These are phyloP conservation scores for Cladophialophora carrionii DNA, from an alignment of 2,329 filamentous ascomycete species.

Conservation along the genomic window DNA sequence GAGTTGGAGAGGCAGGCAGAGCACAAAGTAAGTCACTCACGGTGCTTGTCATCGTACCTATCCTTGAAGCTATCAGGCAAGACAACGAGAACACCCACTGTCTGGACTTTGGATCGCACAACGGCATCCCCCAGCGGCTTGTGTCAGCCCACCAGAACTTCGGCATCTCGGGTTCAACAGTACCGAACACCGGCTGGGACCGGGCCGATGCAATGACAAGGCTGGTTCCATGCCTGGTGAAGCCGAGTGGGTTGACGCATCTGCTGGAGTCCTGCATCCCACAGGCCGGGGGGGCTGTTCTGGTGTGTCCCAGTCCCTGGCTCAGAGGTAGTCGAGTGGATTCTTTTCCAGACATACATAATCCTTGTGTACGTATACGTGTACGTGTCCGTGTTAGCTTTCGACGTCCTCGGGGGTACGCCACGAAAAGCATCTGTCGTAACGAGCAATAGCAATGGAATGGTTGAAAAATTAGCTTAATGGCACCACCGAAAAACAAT, in stretches of 20 bases:
- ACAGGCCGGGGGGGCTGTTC: not conserved
- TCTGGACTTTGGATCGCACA: not conserved
- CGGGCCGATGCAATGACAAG: not conserved
- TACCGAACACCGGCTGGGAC: not conserved
- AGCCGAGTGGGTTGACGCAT: not conserved
- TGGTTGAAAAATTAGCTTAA: not conserved
- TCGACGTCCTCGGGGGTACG: not conserved
- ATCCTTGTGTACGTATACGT: not conserved
- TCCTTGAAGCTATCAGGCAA: not conserved
- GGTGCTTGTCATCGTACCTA: not conserved
- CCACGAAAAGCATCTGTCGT: not conserved
- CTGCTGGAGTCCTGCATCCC: not conserved
- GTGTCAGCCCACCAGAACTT: not conserved
- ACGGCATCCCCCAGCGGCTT: not conserved
- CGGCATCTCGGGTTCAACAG: not conserved
- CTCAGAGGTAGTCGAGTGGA: not conserved
- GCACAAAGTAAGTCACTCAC: not conserved
- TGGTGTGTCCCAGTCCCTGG: not conserved
- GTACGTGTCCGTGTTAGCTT: not conserved
- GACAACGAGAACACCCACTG: not conserved
- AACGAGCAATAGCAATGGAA: not conserved
- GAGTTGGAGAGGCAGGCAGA: not conserved
- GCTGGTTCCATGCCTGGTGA: not conserved
- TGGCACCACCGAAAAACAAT: too few species aligned
- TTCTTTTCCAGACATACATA: not conserved